Evolutionary conservation across 495 filamentous ascomycete genomes (phyloP).

Genomic region (Tuber umbilicatum): DNA sequence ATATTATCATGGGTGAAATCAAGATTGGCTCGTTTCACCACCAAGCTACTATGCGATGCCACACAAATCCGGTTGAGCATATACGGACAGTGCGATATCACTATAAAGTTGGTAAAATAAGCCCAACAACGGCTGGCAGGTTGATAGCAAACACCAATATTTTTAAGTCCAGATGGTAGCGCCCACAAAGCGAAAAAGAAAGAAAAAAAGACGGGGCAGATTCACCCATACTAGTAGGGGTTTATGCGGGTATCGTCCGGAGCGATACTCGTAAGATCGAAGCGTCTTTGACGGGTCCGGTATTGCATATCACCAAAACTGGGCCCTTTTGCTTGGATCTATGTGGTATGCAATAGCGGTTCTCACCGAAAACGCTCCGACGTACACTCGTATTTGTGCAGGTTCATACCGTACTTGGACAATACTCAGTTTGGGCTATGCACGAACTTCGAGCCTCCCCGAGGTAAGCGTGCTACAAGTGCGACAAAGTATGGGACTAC

Average conservation of each 20-base stretch:
- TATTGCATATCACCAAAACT: no score
- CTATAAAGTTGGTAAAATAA: no score
- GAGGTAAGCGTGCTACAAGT: not conserved
- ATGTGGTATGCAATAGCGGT: not conserved
- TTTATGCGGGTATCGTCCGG: not conserved
- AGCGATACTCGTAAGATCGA: not conserved
- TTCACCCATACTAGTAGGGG: not conserved
- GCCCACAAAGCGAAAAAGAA: not conserved
- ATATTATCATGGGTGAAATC: not conserved
- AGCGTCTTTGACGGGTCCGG: no score
- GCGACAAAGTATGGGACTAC: not conserved
- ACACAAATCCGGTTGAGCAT: not conserved
- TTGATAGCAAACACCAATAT: not conserved
- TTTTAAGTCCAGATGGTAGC: not conserved
- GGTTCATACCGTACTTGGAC: no score
- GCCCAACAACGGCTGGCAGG: no score
- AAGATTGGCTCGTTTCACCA: not conserved
- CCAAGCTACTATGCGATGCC: not conserved
- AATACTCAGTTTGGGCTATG: not conserved
- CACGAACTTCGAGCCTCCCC: not conserved
- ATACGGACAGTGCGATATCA: not conserved
- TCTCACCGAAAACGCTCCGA: no score
- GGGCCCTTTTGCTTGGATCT: no score
- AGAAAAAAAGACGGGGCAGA: not conserved
- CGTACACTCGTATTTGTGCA: no score